Evolutionary conservation across 2,329 filamentous ascomycete species (phyloP), one percentile per base, ranked within the genome.

Genomic region (Phaeosphaeriaceae sp.): DNA sequence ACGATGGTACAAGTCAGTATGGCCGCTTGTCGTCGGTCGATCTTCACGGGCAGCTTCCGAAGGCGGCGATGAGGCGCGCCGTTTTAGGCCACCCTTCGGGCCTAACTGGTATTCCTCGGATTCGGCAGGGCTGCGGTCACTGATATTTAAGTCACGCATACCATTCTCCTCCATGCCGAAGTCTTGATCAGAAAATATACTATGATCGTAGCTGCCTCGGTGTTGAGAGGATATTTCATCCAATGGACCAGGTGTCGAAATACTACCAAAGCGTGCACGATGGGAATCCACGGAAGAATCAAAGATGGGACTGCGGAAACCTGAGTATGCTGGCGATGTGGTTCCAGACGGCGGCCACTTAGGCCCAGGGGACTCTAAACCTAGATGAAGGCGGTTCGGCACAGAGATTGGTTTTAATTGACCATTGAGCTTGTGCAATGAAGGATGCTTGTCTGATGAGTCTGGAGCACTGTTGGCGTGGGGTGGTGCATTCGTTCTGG

Each of bases 11-110:
- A 83, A 63, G 61, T 85, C 82, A 26, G 70, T 73, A 21, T 72
- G 65, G 45, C 68, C 74, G 42, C 71, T 70, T 37, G 74, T 66
- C 6, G 75, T 76, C 17, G 74, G 68, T 34, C 77, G 73, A 55
- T 80, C 77, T 41, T 79, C 77, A 39, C 77, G 74, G 38, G 70
- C 63, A 42, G 77, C 77, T 61, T 86, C 84, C 48, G 80, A 77
- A 32, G 84, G 85, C 16, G 85, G 83, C 45, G 83, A 86, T 12
- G 83, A 85, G 52, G 86, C 86, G 49, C 85, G 79, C 65, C 86
- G 78, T 70, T 88, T 88, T 60, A 83, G 81, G 40, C 84, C 83
- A 46, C 80, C 77, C 61, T 77, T 80, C 18, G 77, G 74, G 42
- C 64, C 69, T 37, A 65, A 55, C 33, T 73, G 70, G 38, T 76